Evolutionary conservation across 2,329 filamentous ascomycete genomes (phyloP).

Genomic region (Parascedosporium putredinis): DNA sequence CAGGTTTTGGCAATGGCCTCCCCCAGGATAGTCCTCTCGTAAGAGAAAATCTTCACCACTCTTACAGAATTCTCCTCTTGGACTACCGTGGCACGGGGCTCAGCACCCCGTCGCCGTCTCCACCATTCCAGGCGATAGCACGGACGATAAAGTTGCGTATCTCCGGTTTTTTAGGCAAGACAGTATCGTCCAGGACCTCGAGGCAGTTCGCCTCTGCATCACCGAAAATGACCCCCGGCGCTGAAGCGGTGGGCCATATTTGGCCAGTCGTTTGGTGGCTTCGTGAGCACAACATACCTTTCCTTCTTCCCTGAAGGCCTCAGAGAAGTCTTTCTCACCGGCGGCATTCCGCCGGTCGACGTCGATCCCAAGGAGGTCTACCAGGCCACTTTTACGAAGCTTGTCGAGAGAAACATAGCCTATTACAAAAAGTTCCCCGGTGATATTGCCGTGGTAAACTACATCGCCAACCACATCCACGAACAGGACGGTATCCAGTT

Average conservation of each 20-base stretch:
- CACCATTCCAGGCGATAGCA: conserved; percentile 50
- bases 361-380: conserved; percentile 67
- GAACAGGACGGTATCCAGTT: conserved; percentile 46
- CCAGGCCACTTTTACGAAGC: conserved; percentile 56
- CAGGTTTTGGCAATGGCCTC: conserved; percentile 64
- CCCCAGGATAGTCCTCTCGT: conserved; percentile 61
- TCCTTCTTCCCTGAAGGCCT: conserved; percentile 69
- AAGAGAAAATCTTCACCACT: conserved; percentile 62
- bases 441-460: conserved; percentile 58
- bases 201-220: conserved; percentile 69
- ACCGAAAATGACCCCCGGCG: conserved; percentile 59
- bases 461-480: conserved; percentile 55
- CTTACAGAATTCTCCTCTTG: conserved; percentile 78
- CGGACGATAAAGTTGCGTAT: conserved; percentile 64
- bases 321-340: conserved; percentile 73
- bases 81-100: conserved; percentile 86
- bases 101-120: conserved; percentile 69
- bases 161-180: conserved; percentile 80
- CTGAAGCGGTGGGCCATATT: conserved; percentile 76
- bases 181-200: conserved; percentile 79
- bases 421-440: conserved; percentile 84
- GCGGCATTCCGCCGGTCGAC: conserved; percentile 71
- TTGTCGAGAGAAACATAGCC: conserved; percentile 59
- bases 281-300: conserved; percentile 74
- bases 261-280: conserved; percentile 88